Evolutionary conservation across 2,329 filamentous ascomycete species (phyloP).

Genomic region (Colletotrichum theobromicola): DNA sequence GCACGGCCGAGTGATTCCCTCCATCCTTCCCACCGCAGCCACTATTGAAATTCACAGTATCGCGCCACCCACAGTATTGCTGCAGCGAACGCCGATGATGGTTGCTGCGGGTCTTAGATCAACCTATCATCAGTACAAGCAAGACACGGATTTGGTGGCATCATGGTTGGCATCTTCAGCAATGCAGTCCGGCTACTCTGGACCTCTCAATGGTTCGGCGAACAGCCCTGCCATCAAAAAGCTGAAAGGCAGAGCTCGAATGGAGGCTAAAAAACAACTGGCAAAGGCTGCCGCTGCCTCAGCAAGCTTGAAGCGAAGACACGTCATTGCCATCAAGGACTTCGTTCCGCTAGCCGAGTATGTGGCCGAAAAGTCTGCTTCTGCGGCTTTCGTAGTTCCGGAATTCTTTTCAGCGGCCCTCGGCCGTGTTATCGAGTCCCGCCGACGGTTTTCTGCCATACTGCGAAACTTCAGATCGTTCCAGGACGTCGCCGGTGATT

Average conservation of each 20-base stretch:
- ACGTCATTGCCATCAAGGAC: slow-evolving; percentile 41
- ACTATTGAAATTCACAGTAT: neutral
- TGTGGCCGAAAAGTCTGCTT: slow-evolving; percentile 25
- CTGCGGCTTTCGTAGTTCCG: slow-evolving; percentile 27
- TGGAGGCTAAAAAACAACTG: neutral
- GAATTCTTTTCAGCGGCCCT: slow-evolving; percentile 34
- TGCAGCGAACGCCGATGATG: slow-evolving; percentile 18
- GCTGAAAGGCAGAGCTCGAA: slow-evolving; percentile 32
- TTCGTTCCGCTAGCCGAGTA: slow-evolving; percentile 42
- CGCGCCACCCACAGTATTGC: neutral
- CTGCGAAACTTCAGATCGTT: slow-evolving; percentile 22
- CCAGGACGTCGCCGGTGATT: slow-evolving; percentile 26
- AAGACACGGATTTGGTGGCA: slow-evolving; percentile 43
- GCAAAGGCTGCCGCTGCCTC: neutral
- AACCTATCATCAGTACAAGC: slow-evolving; percentile 43
- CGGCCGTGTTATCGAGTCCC: slow-evolving; percentile 39
- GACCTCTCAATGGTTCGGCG: neutral
- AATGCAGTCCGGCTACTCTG: slow-evolving; percentile 35
- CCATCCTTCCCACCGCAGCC: neutral
- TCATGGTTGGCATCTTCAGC: slow-evolving; percentile 47
- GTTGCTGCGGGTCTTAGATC: slow-evolving; percentile 27
- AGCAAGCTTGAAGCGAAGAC: slow-evolving; percentile 22
- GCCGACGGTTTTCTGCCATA: slow-evolving; percentile 30
- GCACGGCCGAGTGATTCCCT: neutral
- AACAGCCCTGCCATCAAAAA: neutral